phyloP scores from a whole-genome alignment of 139 green algal genomes.

The Spirogloea muscicola region DNA sequence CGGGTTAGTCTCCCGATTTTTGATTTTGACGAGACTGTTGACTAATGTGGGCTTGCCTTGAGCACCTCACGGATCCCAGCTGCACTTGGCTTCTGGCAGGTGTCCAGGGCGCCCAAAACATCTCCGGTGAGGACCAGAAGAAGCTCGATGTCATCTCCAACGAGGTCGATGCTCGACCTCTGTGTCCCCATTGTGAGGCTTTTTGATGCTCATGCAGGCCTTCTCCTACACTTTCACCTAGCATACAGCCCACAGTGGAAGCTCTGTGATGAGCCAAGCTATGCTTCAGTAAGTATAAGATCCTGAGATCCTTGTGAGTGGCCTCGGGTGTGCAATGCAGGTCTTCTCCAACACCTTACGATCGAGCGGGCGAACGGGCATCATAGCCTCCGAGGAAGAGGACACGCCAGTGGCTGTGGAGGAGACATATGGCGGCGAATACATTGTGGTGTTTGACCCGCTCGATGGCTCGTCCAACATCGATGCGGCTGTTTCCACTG shows the following conservation, averaged over 20 bases:
- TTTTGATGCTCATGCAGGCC: conserved; percentile 4
- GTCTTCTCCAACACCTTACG: conserved; percentile 86
- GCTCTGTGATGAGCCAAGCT: too few relatives aligned
- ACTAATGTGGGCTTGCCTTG: background rate
- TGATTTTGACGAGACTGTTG: too few relatives aligned
- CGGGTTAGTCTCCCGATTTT: too few relatives aligned
- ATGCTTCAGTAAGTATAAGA: too few relatives aligned
- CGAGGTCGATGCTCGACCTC: too few relatives aligned
- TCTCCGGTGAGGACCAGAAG: conserved; percentile 97
- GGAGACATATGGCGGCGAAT: conserved; percentile 92
- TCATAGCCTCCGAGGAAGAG: conserved; percentile 97
- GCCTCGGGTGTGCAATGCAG: too few relatives aligned
- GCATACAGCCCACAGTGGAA: too few relatives aligned
- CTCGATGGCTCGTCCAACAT: conserved; percentile 98
- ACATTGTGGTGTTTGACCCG: conserved; percentile 97
- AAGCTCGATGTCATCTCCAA: conserved; percentile 99
- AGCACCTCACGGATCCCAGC: background rate
- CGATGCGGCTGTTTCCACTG: conserved; percentile 86
- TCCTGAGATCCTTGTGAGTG: too few relatives aligned
- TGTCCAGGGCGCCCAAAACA: conserved; percentile 42
- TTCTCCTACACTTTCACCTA: too few relatives aligned
- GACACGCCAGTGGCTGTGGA: conserved; percentile 90
- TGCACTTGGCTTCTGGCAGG: too few relatives aligned
- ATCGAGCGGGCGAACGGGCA: conserved; percentile 69
- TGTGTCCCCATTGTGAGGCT: too few relatives aligned